Percentiles rank a stretch among this genome's conserved stretches.
Evolutionary conservation across 2,329 filamentous ascomycete species (phyloP).

Genomic region (Neofusicoccum kwambonambiense): DNA sequence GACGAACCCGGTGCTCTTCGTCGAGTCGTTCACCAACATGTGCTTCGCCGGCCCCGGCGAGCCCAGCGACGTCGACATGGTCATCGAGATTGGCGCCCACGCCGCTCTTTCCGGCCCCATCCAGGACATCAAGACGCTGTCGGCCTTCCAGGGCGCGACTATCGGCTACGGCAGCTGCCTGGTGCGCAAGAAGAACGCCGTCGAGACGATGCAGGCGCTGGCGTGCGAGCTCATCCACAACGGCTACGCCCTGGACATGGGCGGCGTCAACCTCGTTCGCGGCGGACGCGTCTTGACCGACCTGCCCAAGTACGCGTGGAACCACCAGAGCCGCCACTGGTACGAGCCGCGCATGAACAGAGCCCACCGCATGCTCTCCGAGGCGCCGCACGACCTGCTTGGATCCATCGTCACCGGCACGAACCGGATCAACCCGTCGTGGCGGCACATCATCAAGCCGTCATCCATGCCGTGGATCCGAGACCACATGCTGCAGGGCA

Average conservation of each 20-base stretch:
- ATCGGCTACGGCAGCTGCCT: background rate
- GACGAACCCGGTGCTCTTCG: background rate
- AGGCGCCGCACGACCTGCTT: slow-evolving; percentile 22
- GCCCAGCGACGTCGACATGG: background rate
- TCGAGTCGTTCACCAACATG: background rate
- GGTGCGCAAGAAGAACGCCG: slow-evolving; percentile 4
- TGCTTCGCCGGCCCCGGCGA: background rate
- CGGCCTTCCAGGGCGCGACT: background rate
- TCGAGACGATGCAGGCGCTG: slow-evolving; percentile 15
- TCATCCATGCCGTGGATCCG: slow-evolving; percentile 26
- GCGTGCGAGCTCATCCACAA: slow-evolving; percentile 24
- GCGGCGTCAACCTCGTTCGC: slow-evolving; percentile 23
- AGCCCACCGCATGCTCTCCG: background rate
- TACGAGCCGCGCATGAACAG: slow-evolving; percentile 19
- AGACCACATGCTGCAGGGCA: slow-evolving; percentile 26
- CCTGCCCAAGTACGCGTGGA: slow-evolving; percentile 28
- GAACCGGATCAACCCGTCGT: slow-evolving; percentile 18
- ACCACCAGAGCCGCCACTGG: slow-evolving; percentile 26
- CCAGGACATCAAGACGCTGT: background rate
- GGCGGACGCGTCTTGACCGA: slow-evolving; percentile 20
- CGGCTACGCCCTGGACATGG: slow-evolving; percentile 22
- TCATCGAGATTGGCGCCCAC: background rate
- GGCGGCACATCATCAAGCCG: slow-evolving; percentile 22
- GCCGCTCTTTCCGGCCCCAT: background rate
- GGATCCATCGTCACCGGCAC: slow-evolving; percentile 28